These are phyloP conservation scores for Effrenium voratum DNA, from an alignment of 73 alveolate genomes.

Conservation along the genomic window DNA sequence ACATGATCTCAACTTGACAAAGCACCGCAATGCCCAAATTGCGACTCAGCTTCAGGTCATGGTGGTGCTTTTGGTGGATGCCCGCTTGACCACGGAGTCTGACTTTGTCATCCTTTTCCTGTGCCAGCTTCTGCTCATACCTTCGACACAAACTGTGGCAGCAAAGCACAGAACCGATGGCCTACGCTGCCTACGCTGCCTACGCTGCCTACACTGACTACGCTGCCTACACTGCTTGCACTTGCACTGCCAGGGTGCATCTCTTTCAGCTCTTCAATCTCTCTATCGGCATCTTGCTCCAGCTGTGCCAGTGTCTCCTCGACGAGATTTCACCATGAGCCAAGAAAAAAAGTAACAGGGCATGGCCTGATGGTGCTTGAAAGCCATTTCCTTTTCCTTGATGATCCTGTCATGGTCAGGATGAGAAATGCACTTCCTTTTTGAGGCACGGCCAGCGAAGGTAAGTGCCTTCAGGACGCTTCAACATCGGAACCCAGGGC, in stretches of 20 bases:
- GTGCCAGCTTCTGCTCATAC: conserved; percentile 89
- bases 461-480: background rate
- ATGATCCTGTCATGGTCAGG: conserved; percentile 19
- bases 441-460: background rate
- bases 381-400: conserved; percentile 92
- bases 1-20: background rate
- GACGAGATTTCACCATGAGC: background rate
- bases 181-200: background rate
- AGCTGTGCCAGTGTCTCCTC: conserved; percentile 93
- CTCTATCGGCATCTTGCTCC: conserved; percentile 94
- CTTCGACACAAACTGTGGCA: background rate
- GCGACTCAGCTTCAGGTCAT: conserved; percentile 45
- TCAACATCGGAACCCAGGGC: background rate
- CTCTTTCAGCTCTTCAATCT: conserved; percentile 94
- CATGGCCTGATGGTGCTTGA: conserved; percentile 77
- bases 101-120: conserved; percentile 85
- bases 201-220: background rate
- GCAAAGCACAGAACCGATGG: background rate
- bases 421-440: no score
- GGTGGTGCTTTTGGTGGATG: conserved; percentile 82
- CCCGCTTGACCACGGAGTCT: conserved; percentile 93
- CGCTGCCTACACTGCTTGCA: no score
- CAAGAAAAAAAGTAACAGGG: background rate
- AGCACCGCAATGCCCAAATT: background rate
- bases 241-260: conserved; percentile 5